Conservation (phyloP, 805 yeast species). For the Wickerhamiella allomyrinae region DNA sequence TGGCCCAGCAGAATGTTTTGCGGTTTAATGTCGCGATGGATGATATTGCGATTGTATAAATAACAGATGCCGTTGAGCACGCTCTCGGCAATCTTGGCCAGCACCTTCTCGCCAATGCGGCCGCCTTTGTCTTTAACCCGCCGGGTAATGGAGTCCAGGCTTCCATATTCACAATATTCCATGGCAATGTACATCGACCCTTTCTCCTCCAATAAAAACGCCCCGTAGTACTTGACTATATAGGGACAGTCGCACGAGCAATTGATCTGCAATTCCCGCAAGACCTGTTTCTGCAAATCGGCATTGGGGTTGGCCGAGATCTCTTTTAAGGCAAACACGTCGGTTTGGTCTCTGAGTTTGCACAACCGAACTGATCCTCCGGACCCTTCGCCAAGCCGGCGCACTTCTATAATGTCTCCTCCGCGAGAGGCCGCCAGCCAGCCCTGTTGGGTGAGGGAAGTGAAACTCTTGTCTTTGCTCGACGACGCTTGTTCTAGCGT, state of each 20-base stretch:
- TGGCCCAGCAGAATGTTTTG: constrained; percentile 72
- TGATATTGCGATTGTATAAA: constrained; percentile 72
- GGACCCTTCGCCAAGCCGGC: constrained; percentile 80
- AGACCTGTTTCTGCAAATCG: constrained; percentile 75
- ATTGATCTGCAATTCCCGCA: constrained; percentile 82
- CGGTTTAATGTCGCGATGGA: constrained; percentile 94
- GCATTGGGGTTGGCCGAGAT: constrained; percentile 69
- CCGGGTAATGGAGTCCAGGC: constrained; percentile 82
- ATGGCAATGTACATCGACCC: constrained; percentile 84
- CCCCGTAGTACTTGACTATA: constrained; percentile 87
- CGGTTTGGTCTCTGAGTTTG: constrained; percentile 38
- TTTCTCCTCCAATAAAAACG: constrained; percentile 61
- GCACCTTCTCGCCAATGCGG: constrained; percentile 79
- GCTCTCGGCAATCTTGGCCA: constrained; percentile 80
- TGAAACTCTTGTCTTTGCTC: background rate
- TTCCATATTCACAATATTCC: constrained; percentile 94
- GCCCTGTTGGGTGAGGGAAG: constrained; percentile 24
- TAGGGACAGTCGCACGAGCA: constrained; percentile 66
- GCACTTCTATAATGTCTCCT: constrained; percentile 52
- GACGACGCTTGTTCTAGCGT: constrained; percentile 8
- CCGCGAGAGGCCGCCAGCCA: constrained; percentile 53
- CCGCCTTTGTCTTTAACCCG: constrained; percentile 61
- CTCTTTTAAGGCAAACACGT: constrained; percentile 68
- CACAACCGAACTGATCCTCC: constrained; percentile 87
- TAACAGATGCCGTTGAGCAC: constrained; percentile 77